Base-by-base conservation (phyloP, 2,329 filamentous ascomycete species). In the Aspergillus nomiae region DNA sequence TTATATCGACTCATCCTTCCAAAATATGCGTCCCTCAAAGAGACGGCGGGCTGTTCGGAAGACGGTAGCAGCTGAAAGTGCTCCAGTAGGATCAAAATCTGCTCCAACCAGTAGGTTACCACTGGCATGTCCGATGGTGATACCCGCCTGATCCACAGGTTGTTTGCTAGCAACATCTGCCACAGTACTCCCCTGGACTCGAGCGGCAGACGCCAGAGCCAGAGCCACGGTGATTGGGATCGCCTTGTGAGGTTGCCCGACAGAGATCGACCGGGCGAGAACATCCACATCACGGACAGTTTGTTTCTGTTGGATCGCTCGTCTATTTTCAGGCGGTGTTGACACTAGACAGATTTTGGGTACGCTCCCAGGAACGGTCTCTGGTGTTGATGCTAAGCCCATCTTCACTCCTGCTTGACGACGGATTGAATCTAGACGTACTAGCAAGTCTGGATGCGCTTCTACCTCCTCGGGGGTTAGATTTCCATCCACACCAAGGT, bases 321-420 rank as follows among this genome's bases (percentile, higher is more conserved):
- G 48, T 4, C 68, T 68, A 50, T 56, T 59, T 7, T 56, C 59
- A 0, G 48, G 12, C 19, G 73, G 69, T 0, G 63, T 9, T 3
- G 83, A 84, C 0, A 89, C 81, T 19, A 89, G 77, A 19, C 83
- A 85, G 46, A 91, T 86, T 71, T 91, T 90, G 1, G 89, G 89
- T 1, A 90, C 64, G 50, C 73, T 84, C 3, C 86, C 86, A 0
- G 84, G 82, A 0, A 84, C 83, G 1, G 76, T 76, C 1, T 77
- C 76, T 16, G 77, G 75, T 0, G 79, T 74, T 7, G 73, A 67
- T 12, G 83, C 81, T 53, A 91, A 78, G 0, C 88, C 87, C 88
- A 91, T 91, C 30, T 78, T 79, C 0, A 84, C 81, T 0, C 86
- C 85, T 1, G 86, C 89, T 50, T 82, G 78, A 53, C 79, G 81